Evolutionary conservation across 257 asterid species (phyloP).

Genomic region (Solanum verrucosum): DNA sequence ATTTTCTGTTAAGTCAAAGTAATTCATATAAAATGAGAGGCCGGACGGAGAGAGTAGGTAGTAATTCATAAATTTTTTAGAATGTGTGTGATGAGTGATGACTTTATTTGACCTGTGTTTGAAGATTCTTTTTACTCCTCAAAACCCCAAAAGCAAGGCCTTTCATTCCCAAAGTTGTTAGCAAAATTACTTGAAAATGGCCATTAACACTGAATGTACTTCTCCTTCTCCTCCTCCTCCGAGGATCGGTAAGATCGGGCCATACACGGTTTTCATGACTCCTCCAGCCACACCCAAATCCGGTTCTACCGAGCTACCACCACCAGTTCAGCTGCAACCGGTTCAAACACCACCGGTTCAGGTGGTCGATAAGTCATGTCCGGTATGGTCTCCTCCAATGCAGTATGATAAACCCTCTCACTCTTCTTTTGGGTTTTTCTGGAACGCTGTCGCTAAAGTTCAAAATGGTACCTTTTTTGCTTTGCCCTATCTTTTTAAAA

Average conservation of each 20-base stretch:
- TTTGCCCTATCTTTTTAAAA: background rate
- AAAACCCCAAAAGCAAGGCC: background rate
- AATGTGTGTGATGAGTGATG: too few species aligned
- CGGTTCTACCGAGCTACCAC: conserved; percentile 21
- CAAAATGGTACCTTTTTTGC: conserved; percentile 49
- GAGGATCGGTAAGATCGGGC: conserved; percentile 98
- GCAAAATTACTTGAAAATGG: conserved; percentile 13
- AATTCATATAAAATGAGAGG: too few species aligned
- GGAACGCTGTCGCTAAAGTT: conserved; percentile 78
- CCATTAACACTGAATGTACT: conserved; percentile 21
- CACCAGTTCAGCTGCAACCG: conserved; percentile 21
- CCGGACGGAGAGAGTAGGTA: too few species aligned
- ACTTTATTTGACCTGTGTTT: too few species aligned
- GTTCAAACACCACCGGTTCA: conserved; percentile 21
- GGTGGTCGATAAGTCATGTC: conserved; percentile 43
- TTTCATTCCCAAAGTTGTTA: background rate
- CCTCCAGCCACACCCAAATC: conserved; percentile 70
- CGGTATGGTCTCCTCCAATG: conserved; percentile 94
- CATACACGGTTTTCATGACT: conserved; percentile 92
- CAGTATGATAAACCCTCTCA: conserved; percentile 34
- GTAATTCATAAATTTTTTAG: too few species aligned
- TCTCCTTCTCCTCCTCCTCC: conserved; percentile 44
- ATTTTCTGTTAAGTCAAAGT: too few species aligned
- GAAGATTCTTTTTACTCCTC: too few species aligned
- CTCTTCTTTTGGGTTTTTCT: conserved; percentile 59